Base-by-base conservation (phyloP, 768 basidiomycete genomes). In the Infundibulicybe gibba region DNA sequence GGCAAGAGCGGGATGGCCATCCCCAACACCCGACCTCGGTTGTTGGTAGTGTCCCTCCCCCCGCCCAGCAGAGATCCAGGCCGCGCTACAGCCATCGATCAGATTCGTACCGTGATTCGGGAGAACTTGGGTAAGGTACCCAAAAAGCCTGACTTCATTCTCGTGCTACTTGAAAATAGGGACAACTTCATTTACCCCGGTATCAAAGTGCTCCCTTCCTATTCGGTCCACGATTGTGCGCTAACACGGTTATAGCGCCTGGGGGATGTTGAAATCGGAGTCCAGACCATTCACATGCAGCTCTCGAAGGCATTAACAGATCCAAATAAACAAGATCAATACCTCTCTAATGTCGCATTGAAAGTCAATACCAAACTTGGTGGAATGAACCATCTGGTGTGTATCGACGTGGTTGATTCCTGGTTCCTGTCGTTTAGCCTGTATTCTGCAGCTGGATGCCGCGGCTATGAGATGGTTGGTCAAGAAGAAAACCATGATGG, bases 351-450 rank as follows among this genome's bases (percentile, higher is more conserved):
- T 51, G 79, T 90, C 32, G 85, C 86, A 1, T 65, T 92, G 47
- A 92, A 93, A 55, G 75, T 89, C 6, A 93, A 93, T 54, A 81
- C 81, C 31, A 93, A 93, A 63, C 79, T 91, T 1, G 87, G 88
- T 5, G 90, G 90, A 0, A 67, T 85, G 16, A 93, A 93, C 54
- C 90, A 93, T 62, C 50, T 74, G 42, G 72, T 77, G 51, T 30
- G 63, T 52, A 19, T 19, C 16, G 6, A n/a, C n/a, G n/a, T n/a
- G n/a, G n/a, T n/a, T 25, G 25, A 25, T 25, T 3, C 8, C 25
- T 4, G 25, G 25, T 25, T 8, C 25, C 25, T 25, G 25, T 25
- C 25, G 8, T 32, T 54, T 50, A 38, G 6, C 9, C 35, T 47
- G 16, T 34, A 31, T 43, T 42, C 14, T 32, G 11, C 51, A 78